Percentiles rank a stretch among this genome's conserved stretches.
Conservation (phyloP, 805 yeast genomes). For the Suhomyces prunicola region DNA sequence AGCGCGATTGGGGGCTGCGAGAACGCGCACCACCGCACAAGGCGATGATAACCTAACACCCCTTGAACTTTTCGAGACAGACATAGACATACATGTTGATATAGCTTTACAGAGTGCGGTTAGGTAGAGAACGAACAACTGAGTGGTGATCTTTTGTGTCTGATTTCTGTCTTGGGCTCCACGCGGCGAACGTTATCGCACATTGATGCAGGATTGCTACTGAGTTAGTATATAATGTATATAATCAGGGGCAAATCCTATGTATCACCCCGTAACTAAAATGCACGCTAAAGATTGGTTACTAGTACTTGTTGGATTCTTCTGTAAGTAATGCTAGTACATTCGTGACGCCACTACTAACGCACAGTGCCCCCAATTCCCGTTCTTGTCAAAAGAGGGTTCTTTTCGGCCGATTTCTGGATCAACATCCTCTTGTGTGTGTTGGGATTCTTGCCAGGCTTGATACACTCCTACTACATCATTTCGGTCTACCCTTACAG, state of each 20-base stretch:
- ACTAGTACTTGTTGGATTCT: conserved; percentile 63
- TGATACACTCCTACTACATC: conserved; percentile 74
- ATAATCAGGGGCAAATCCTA: background rate
- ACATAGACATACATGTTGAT: background rate
- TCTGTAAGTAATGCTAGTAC: conserved; percentile 24
- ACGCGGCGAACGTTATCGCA: background rate
- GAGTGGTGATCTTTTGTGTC: background rate
- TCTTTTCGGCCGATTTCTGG: conserved; percentile 64
- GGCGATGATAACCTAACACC: too few species aligned
- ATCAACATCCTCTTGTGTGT: conserved; percentile 70
- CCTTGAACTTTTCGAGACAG: too few species aligned
- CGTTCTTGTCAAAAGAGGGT: conserved; percentile 68
- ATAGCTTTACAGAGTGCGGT: background rate
- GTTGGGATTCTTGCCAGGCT: conserved; percentile 74
- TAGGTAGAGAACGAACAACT: background rate
- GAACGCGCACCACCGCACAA: too few species aligned
- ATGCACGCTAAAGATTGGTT: conserved; percentile 56
- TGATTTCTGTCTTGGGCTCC: background rate
- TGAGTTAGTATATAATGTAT: background rate
- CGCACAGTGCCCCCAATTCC: conserved; percentile 68
- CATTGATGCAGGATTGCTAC: background rate
- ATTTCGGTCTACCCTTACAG: conserved; percentile 65
- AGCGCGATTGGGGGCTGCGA: too few species aligned
- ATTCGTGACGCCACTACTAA: conserved; percentile 5
- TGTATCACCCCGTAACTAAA: background rate